These are phyloP conservation scores for Apophysomyces variabilis DNA, from an alignment of 371 early-diverging fungal species.

Conservation along the genomic window DNA sequence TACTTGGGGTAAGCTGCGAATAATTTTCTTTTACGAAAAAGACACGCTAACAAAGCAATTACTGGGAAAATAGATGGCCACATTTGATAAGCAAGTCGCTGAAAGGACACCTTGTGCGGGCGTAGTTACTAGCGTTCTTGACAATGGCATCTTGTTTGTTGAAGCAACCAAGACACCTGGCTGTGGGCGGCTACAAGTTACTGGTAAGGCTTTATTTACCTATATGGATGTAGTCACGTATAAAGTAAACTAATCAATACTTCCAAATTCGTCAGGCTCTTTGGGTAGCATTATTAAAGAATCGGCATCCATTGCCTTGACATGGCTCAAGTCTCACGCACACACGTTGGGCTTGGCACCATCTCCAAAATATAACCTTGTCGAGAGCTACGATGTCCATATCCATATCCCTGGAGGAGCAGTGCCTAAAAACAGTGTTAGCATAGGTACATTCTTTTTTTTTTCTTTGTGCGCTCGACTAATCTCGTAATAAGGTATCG, in stretches of 20 bases:
- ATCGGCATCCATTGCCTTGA: slow-evolving; percentile 79
- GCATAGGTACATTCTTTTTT: slow-evolving; percentile 48
- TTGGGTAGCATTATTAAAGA: slow-evolving; percentile 90
- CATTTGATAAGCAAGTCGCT: slow-evolving; percentile 66
- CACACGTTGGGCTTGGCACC: slow-evolving; percentile 33
- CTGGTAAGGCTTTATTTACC: slow-evolving; percentile 50
- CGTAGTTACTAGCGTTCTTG: slow-evolving; percentile 85
- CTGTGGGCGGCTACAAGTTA: slow-evolving; percentile 69
- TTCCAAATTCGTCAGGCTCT: slow-evolving; percentile 55
- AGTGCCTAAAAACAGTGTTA: slow-evolving; percentile 54
- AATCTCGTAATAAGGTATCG: slow-evolving; percentile 13
- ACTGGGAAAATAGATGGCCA: slow-evolving; percentile 27
- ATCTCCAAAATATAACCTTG: slow-evolving; percentile 5
- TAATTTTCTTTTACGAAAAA: not conserved
- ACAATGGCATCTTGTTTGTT: slow-evolving; percentile 82
- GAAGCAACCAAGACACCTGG: slow-evolving; percentile 83
- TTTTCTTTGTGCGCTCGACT: slow-evolving; percentile 1
- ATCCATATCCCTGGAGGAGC: slow-evolving; percentile 8
- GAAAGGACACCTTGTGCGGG: slow-evolving; percentile 73
- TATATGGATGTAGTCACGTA: not conserved
- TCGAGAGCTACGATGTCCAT: not conserved
- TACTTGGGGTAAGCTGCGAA: slow-evolving; percentile 62
- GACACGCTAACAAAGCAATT: not conserved
- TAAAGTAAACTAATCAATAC: slow-evolving; percentile 18
- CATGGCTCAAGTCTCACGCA: slow-evolving; percentile 84